phyloP scores from a whole-genome alignment of 306 rosid genomes.

The Ormosia emarginata region DNA sequence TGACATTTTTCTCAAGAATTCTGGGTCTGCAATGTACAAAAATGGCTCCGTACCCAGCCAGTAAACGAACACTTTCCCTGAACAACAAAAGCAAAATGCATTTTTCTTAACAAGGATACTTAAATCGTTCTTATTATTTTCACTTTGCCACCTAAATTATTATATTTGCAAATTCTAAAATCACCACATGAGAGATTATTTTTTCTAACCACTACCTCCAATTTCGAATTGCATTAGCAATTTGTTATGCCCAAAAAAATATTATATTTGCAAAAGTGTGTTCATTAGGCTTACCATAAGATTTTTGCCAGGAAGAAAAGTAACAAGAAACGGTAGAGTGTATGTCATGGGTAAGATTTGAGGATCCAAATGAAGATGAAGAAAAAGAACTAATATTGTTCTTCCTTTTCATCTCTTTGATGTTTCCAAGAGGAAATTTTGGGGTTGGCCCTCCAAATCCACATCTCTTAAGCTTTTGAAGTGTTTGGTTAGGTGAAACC shows the following conservation, averaged over 20 bases:
- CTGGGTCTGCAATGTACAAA: no score
- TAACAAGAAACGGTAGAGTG: slow-evolving; percentile 53
- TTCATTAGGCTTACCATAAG: slow-evolving; percentile 37
- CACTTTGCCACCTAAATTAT: no score
- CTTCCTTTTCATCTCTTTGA: slow-evolving; percentile 44
- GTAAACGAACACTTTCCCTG: slow-evolving; percentile 61
- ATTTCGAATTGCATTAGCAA: no score
- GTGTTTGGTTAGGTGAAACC: slow-evolving; percentile 40
- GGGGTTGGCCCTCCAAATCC: slow-evolving; percentile 65
- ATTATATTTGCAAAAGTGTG: no score
- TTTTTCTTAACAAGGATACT: no score
- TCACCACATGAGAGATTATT: no score
- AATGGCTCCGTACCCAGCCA: slow-evolving; percentile 51
- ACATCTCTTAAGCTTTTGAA: slow-evolving; percentile 41
- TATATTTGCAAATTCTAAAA: no score
- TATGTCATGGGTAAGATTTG: slow-evolving; percentile 43
- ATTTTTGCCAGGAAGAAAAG: slow-evolving; percentile 56
- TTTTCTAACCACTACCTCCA: no score
- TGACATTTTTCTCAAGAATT: slow-evolving; percentile 49
- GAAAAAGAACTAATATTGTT: neutral
- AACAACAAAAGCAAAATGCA: no score
- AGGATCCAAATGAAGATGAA: neutral
- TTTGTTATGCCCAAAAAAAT: no score
- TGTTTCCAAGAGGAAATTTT: slow-evolving; percentile 57
- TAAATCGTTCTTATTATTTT: neutral